Base-by-base conservation (phyloP, 2,329 filamentous ascomycete genomes). In the Fusarium sarcochroum region DNA sequence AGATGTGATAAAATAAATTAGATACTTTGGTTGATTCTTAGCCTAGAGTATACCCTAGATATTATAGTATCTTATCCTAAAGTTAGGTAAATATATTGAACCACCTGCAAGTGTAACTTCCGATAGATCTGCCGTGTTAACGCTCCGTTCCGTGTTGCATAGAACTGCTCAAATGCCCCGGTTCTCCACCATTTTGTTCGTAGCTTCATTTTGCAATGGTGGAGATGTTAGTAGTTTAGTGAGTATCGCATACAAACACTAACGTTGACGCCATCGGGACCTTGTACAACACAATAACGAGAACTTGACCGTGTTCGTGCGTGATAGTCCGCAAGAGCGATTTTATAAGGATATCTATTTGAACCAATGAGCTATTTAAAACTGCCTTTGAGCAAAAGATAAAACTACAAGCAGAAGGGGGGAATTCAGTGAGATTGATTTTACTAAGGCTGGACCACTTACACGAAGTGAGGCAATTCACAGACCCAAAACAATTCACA, bases 191-290 rank as follows among this genome's bases (percentile, higher is more conserved):
- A 11, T 30, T 30, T 30, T 30, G 27, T 30, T 9, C 9, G 27
- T 25, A 25, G 18, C 27, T 14, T 47, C 25, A 38, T 55, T 17
- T 7, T 2, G 1, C 2, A 17, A 35, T 48, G 32, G 40, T 32
- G 42, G 35, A n/a, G 18, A 5, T 66, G 70, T 68, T 73, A 73
- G 66, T 65, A 35, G 2, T 68, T 47, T 70, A 5, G 44, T 37
- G 32, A 1, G 0, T 2, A 1, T 2, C 1, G 1, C 20, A 10
- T 25, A 2, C 1, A 20, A 21, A 14, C 46, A 42, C 60, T 74
- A 73, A 68, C 62, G 30, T 58, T 73, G 70, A 69, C 72, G 72
- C 72, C 42, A 74, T 74, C 14, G 15, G 6, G 18, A 42, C 25
- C 21, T 17, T 25, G 32, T 7, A 67, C 66, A 65, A 54, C 70